A percentile compares a stretch with the other conserved stretches of the same genome.
These are phyloP conservation scores for Inga laurina DNA, from an alignment of 306 rosid genomes.

Conservation along the genomic window DNA sequence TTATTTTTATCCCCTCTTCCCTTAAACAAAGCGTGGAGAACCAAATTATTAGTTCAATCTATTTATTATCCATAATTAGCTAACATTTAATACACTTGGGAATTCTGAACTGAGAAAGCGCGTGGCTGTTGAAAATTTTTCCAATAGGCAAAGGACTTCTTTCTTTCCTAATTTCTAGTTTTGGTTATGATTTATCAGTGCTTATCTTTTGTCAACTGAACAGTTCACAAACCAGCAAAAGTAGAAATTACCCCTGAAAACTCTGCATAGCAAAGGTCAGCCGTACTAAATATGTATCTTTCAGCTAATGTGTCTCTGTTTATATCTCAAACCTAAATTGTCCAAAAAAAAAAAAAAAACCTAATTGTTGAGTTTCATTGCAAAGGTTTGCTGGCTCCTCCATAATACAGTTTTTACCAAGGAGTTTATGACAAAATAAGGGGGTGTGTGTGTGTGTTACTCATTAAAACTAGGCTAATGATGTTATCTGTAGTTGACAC, in stretches of 20 bases:
- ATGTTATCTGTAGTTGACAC: slow-evolving; percentile 1
- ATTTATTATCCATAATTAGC: neutral
- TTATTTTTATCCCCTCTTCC: slow-evolving; percentile 10
- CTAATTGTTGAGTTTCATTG: neutral
- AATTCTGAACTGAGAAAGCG: neutral
- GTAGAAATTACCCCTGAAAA: neutral
- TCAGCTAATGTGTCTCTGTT: neutral
- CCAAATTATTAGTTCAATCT: slow-evolving; percentile 27
- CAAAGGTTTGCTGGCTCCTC: too few species aligned
- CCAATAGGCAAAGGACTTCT: neutral
- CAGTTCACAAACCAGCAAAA: neutral
- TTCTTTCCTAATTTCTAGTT: neutral
- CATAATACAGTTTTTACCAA: neutral
- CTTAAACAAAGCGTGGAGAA: slow-evolving; percentile 31
- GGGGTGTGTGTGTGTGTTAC: neutral
- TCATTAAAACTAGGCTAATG: slow-evolving; percentile 3
- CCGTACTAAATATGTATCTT: neutral
- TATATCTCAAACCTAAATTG: neutral
- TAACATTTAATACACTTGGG: neutral
- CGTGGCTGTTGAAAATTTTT: neutral
- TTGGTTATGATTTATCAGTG: neutral
- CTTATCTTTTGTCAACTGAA: neutral
- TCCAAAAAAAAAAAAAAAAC: neutral
- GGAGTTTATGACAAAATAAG: neutral
- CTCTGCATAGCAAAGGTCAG: neutral